Conservation (phyloP, 306 rosid genomes). For the Quercus robur region DNA sequence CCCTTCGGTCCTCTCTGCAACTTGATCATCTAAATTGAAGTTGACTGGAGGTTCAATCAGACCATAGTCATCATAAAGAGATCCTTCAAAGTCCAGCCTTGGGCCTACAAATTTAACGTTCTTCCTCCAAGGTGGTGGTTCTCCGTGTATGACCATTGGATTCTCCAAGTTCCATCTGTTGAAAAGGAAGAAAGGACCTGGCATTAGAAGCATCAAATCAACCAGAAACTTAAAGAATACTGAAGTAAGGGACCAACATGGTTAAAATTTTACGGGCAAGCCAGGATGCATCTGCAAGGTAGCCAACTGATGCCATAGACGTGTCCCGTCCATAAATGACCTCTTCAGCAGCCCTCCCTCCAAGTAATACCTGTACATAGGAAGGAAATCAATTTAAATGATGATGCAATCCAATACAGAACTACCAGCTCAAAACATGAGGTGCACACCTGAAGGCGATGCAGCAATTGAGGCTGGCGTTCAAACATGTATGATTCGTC, state of each 20-base stretch:
- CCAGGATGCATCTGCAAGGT: slow-evolving; percentile 97
- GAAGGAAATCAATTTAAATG: slow-evolving; percentile 10
- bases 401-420: slow-evolving; percentile 2
- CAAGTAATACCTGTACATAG: slow-evolving; percentile 71
- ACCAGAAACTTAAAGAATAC: background rate
- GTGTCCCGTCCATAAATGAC: slow-evolving; percentile 94
- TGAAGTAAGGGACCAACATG: slow-evolving; percentile 50
- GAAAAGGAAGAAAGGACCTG: slow-evolving; percentile 7
- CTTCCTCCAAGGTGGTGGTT: slow-evolving; percentile 93
- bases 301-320: slow-evolving; percentile 79
- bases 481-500: slow-evolving; percentile 94
- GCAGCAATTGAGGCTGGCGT: slow-evolving; percentile 81
- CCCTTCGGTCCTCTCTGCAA: slow-evolving; percentile 74
- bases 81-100: slow-evolving; percentile 91
- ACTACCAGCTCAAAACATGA: slow-evolving; percentile 16
- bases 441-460: slow-evolving; percentile 81
- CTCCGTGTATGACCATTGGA: slow-evolving; percentile 92
- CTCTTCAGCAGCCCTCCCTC: slow-evolving; percentile 98
- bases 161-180: slow-evolving; percentile 95
- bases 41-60: slow-evolving; percentile 76
- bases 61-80: slow-evolving; percentile 72
- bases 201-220: slow-evolving; percentile 13
- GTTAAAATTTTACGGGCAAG: slow-evolving; percentile 97
- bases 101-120: slow-evolving; percentile 77
- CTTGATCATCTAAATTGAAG: slow-evolving; percentile 78